These are phyloP conservation scores for Fusarium dlaminii DNA, from an alignment of 2,329 filamentous ascomycete genomes.

Conservation along the genomic window DNA sequence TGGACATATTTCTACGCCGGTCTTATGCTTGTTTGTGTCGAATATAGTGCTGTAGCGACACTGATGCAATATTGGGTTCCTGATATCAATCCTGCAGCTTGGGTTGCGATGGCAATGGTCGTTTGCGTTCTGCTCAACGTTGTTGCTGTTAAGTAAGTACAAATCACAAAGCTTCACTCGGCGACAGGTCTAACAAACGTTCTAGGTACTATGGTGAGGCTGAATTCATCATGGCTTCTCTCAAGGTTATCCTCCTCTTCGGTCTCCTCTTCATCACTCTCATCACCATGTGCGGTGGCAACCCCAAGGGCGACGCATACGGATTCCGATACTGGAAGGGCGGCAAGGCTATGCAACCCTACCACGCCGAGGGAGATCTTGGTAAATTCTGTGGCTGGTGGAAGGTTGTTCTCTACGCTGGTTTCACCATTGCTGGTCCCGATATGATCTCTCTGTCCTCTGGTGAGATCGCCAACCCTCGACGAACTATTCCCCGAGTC, in stretches of 20 bases:
- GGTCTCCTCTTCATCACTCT: constrained; percentile 71
- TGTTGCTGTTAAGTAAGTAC: constrained; percentile 53
- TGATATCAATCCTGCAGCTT: constrained; percentile 57
- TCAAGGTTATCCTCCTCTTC: constrained; percentile 58
- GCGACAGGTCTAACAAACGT: not conserved
- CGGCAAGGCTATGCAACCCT: constrained; percentile 47
- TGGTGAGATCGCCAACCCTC: constrained; percentile 71
- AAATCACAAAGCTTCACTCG: accelerated
- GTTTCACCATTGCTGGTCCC: constrained; percentile 73
- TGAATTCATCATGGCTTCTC: constrained; percentile 66
- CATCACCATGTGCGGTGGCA: constrained; percentile 74
- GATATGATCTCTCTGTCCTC: constrained; percentile 70
- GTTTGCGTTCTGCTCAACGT: constrained; percentile 59
- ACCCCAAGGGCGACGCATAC: constrained; percentile 69
- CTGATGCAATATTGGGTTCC: constrained; percentile 57
- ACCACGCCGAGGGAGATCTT: constrained; percentile 56
- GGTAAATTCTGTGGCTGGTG: constrained; percentile 70
- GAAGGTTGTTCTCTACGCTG: constrained; percentile 69
- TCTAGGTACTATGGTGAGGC: constrained; percentile 53
- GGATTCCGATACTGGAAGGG: constrained; percentile 69
- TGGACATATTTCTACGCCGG: constrained; percentile 62
- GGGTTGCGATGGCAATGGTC: constrained; percentile 58
- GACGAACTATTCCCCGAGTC: constrained; percentile 71
- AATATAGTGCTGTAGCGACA: constrained; percentile 56
- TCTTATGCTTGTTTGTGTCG: constrained; percentile 56